Evolutionary conservation across 495 filamentous ascomycete genomes (phyloP).

Genomic region (Penicillium goetzii): DNA sequence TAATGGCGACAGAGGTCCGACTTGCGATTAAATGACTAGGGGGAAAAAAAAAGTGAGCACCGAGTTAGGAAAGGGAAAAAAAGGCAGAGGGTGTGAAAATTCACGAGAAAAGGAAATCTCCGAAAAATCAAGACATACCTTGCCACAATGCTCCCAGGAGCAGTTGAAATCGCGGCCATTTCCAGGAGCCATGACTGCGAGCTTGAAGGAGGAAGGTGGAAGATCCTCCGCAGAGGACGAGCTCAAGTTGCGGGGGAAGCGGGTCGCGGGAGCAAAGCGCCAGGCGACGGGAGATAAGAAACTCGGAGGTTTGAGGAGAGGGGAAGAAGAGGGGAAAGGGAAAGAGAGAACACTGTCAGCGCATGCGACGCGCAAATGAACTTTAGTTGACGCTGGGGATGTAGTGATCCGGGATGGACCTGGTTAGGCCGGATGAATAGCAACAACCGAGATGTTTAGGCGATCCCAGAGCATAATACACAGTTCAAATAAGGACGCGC

Average conservation of each 20-base stretch:
- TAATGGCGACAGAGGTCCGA: conserved; percentile 88
- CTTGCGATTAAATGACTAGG: conserved; percentile 88
- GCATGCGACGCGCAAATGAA: conserved; percentile 24
- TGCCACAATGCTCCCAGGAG: conserved; percentile 51
- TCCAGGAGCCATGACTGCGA: conserved; percentile 47
- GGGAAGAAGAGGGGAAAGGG: background rate
- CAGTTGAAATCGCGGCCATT: conserved; percentile 52
- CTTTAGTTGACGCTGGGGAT: background rate
- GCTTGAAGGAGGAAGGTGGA: background rate
- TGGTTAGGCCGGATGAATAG: conserved; percentile 29
- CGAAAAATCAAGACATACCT: conserved; percentile 36
- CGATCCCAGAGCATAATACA: conserved; percentile 30
- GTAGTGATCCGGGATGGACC: conserved; percentile 22
- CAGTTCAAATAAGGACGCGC: conserved; percentile 16
- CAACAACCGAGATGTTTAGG: conserved; percentile 25
- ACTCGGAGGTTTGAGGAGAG: background rate
- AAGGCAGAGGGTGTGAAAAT: background rate
- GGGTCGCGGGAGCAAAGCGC: conserved; percentile 24
- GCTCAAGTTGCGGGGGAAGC: conserved; percentile 26
- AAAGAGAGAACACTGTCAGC: conserved; percentile 15
- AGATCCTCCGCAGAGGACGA: conserved; percentile 9
- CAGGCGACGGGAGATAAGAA: conserved; percentile 9
- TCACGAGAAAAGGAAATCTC: background rate
- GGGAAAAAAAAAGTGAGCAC: conserved; percentile 12
- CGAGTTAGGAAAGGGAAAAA: conserved; percentile 2